These are phyloP conservation scores for Apiotrichum siamense DNA, from an alignment of 1,284 basidiomycete genomes.

Conservation along the genomic window DNA sequence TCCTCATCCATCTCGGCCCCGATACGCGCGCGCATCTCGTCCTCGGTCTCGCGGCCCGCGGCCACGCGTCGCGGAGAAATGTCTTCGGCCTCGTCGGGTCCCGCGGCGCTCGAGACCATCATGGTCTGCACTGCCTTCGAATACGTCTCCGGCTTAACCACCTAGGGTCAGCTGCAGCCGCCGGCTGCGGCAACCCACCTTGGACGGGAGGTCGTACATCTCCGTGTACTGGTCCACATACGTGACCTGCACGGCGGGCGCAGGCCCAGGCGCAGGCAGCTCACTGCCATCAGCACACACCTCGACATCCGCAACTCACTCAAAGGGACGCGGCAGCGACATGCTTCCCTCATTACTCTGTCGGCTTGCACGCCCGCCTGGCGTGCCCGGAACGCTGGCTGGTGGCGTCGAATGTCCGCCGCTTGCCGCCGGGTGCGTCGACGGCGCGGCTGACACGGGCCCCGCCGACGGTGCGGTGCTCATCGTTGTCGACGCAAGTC, in stretches of 20 bases:
- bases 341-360: conserved; percentile 45
- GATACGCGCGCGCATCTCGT: conserved; percentile 66
- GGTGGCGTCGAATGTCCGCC: conserved; percentile 15
- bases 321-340: not conserved
- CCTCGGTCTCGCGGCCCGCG: conserved; percentile 55
- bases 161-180: conserved; percentile 1
- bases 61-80: conserved; percentile 13
- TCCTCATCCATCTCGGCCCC: conserved; percentile 51
- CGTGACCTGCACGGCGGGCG: conserved; percentile 53
- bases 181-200: conserved; percentile 51
- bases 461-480: not conserved
- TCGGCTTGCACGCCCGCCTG: conserved; percentile 47
- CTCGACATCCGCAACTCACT: conserved; percentile 33
- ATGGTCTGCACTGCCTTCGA: conserved; percentile 90
- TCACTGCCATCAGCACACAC: conserved; percentile 42
- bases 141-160: conserved; percentile 54
- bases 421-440: not conserved
- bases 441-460: not conserved
- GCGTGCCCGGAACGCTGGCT: conserved; percentile 65
- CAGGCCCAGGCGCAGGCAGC: conserved; percentile 34
- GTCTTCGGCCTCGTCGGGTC: conserved; percentile 48
- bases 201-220: conserved; percentile 79
- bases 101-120: conserved; percentile 26
- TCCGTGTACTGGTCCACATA: conserved; percentile 80
- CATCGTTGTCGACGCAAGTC: not conserved